These are phyloP conservation scores for Priceomyces melissophilus DNA, from an alignment of 805 yeast genomes.

Conservation along the genomic window DNA sequence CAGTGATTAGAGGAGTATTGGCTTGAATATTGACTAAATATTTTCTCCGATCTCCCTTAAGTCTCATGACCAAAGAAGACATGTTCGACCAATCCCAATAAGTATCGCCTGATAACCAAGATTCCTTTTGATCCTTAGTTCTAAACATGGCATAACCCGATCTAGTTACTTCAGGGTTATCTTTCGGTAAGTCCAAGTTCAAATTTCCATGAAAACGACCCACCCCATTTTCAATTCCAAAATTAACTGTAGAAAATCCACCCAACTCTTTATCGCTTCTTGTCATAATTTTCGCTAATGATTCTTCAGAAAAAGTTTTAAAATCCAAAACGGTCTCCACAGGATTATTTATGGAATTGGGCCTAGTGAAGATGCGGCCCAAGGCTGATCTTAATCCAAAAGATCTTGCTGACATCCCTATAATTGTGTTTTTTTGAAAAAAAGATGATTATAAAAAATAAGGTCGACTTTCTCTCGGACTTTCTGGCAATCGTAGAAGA, in stretches of 20 bases:
- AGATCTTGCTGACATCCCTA: constrained; percentile 39
- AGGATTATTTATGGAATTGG: constrained; percentile 24
- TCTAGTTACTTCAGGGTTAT: constrained; percentile 59
- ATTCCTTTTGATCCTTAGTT: constrained; percentile 59
- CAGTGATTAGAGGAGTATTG: constrained; percentile 72
- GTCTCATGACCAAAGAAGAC: constrained; percentile 61
- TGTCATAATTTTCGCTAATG: constrained; percentile 47
- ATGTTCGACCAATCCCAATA: constrained; percentile 70
- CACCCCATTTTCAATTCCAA: constrained; percentile 36
- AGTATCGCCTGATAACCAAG: constrained; percentile 46
- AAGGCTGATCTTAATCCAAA: constrained; percentile 37
- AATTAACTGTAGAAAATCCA: constrained; percentile 67
- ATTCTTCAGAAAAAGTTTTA: constrained; percentile 43
- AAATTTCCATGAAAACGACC: constrained; percentile 55
- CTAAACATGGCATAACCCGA: constrained; percentile 85
- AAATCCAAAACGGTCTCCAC: constrained; percentile 55
- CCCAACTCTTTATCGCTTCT: constrained; percentile 75
- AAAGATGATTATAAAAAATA: neutral
- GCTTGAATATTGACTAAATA: constrained; percentile 80
- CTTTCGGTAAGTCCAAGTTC: constrained; percentile 61
- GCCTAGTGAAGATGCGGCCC: constrained; percentile 33
- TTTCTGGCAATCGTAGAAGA: no score
- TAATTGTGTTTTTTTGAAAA: neutral
- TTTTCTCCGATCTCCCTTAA: constrained; percentile 70
- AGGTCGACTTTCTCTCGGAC: constrained; percentile 1